Evolutionary conservation across 257 asterid genomes (phyloP).

Genomic region (Buddleja alternifolia): DNA sequence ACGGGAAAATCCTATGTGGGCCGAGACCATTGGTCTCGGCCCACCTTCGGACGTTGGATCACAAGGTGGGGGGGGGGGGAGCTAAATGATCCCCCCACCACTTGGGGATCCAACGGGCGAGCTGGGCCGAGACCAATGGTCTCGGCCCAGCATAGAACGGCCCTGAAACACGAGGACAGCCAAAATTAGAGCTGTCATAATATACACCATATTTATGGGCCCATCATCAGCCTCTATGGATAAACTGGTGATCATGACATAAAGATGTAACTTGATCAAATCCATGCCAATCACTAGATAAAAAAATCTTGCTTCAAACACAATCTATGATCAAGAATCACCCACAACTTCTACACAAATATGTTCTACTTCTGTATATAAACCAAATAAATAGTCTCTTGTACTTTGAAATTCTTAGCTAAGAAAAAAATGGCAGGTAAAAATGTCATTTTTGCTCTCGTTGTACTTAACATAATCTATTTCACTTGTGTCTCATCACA

Average conservation of each 20-base stretch:
- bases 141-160: too few species aligned
- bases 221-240: constrained; percentile 9
- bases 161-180: too few species aligned
- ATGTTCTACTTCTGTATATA: constrained; percentile 16
- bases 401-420: background rate
- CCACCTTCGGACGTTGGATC: too few species aligned
- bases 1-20: too few species aligned
- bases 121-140: too few species aligned
- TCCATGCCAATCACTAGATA: constrained; percentile 25
- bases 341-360: constrained; percentile 13
- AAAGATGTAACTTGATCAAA: constrained; percentile 15
- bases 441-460: constrained; percentile 34
- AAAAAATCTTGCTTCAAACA: constrained; percentile 24
- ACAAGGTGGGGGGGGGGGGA: too few species aligned
- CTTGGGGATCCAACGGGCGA: too few species aligned
- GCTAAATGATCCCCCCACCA: too few species aligned
- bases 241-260: constrained; percentile 17
- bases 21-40: too few species aligned
- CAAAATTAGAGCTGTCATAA: too few species aligned
- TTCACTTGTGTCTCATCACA: constrained; percentile 53
- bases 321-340: constrained; percentile 38
- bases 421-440: constrained; percentile 44
- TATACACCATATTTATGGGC: too few species aligned
- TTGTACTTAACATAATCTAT: constrained; percentile 46
- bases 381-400: background rate